Conservation (phyloP, 2,329 filamentous ascomycete genomes). For the Metarhizium anisopliae region DNA sequence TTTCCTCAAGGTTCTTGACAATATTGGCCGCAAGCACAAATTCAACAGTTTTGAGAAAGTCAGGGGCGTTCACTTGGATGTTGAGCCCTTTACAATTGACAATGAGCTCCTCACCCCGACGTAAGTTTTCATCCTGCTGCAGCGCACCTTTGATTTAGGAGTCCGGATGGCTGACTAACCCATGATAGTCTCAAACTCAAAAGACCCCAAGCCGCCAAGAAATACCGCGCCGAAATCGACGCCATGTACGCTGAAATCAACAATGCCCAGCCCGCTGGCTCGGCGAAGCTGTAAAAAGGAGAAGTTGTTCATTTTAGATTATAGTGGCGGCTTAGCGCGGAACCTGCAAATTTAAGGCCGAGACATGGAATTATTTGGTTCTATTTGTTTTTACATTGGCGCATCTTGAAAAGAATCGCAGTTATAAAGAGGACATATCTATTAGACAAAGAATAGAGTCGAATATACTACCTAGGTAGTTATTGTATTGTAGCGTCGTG, state of each 20-base stretch:
- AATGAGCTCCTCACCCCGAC: constrained; percentile 85
- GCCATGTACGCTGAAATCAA: constrained; percentile 48
- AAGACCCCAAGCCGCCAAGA: constrained; percentile 45
- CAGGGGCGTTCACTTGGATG: constrained; percentile 59
- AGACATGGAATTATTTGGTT: not conserved
- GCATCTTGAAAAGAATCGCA: not conserved
- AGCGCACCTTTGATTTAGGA: too few species aligned
- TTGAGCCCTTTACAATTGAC: constrained; percentile 89
- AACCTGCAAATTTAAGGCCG: not conserved
- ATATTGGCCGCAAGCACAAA: constrained; percentile 71
- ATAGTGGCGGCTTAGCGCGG: not conserved
- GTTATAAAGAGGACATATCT: too few species aligned
- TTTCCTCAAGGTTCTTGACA: constrained; percentile 69
- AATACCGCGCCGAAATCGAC: constrained; percentile 43
- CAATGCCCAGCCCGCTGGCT: not conserved
- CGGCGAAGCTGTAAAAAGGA: constrained; percentile 5
- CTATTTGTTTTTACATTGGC: not conserved
- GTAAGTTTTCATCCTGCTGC: constrained; percentile 40
- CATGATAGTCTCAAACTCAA: constrained; percentile 47
- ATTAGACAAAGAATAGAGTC: too few species aligned
- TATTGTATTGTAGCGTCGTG: too few species aligned
- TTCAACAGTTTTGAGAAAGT: constrained; percentile 90
- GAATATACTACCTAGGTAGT: too few species aligned
- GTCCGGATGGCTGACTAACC: constrained; percentile 9
- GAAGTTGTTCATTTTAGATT: not conserved